Conservation (phyloP, 148 eudicot genomes). For the Chenopodium suecicum region DNA sequence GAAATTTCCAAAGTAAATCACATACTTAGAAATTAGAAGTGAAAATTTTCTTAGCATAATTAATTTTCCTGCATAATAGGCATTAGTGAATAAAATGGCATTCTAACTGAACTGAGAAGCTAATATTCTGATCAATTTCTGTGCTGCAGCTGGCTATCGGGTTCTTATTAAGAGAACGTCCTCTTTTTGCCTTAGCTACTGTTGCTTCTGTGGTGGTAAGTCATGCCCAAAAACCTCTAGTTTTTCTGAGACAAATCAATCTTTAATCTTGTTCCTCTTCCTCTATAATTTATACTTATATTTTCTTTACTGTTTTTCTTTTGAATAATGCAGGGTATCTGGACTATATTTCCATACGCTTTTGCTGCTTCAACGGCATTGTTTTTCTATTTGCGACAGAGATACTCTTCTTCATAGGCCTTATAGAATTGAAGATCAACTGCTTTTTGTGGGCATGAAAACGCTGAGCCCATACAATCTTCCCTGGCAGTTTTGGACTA, state of each 20-base stretch:
- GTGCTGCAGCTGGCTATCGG: slow-evolving; percentile 66
- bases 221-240: not conserved
- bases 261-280: not conserved
- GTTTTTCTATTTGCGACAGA: slow-evolving; percentile 52
- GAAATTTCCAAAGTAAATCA: not conserved
- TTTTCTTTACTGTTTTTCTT: not conserved
- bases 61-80: not conserved
- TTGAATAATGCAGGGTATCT: slow-evolving; percentile 53
- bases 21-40: not conserved
- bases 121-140: not conserved
- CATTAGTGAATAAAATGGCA: not conserved
- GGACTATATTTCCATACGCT: slow-evolving; percentile 72
- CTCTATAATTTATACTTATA: not conserved
- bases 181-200: slow-evolving; percentile 83
- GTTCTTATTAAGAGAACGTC: slow-evolving; percentile 76
- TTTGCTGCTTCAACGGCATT: slow-evolving; percentile 72
- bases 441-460: not conserved
- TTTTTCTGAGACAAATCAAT: not conserved
- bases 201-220: slow-evolving; percentile 85
- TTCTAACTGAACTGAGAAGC: not conserved
- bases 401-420: slow-evolving; percentile 41
- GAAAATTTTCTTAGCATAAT: too few relatives aligned
- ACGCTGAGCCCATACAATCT: not conserved
- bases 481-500: not conserved
- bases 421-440: not conserved